Evolutionary conservation across 768 basidiomycete species (phyloP).

Genomic region (Suillus ampliporus): DNA sequence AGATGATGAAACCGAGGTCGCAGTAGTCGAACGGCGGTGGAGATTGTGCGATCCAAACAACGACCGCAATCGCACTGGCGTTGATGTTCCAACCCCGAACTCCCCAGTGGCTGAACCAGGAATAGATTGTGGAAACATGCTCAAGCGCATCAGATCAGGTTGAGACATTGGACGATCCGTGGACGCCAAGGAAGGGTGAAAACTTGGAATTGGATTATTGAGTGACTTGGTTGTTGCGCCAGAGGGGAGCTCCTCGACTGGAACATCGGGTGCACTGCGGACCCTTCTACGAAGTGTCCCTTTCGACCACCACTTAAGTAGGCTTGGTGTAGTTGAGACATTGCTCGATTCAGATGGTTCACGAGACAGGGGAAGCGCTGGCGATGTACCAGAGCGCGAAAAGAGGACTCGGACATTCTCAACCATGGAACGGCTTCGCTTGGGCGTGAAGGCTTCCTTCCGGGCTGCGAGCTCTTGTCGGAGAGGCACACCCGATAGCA

Average conservation of each 20-base stretch:
- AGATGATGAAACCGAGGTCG: constrained; percentile 18
- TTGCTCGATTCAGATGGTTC: constrained; percentile 32
- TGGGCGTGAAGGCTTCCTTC: constrained; percentile 38
- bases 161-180: constrained; percentile 35
- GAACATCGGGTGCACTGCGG: constrained; percentile 57
- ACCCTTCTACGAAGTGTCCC: constrained; percentile 55
- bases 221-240: constrained; percentile 33
- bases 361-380: constrained; percentile 38
- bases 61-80: constrained; percentile 17
- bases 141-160: constrained; percentile 33
- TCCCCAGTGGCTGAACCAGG: constrained; percentile 21
- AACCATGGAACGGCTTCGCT: constrained; percentile 59
- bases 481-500: constrained; percentile 20
- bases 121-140: constrained; percentile 20
- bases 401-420: constrained; percentile 69
- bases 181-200: constrained; percentile 18
- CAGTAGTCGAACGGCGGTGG: constrained; percentile 26
- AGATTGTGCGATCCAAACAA: constrained; percentile 19
- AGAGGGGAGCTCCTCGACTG: constrained; percentile 34
- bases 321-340: constrained; percentile 36
- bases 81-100: constrained; percentile 27
- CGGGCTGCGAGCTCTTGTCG: constrained; percentile 34
- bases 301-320: constrained; percentile 55
- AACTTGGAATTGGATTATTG: constrained; percentile 17
- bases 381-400: constrained; percentile 48